phyloP scores from a whole-genome alignment of 2,329 filamentous ascomycete genomes.

The Amesomyces nigricolor region DNA sequence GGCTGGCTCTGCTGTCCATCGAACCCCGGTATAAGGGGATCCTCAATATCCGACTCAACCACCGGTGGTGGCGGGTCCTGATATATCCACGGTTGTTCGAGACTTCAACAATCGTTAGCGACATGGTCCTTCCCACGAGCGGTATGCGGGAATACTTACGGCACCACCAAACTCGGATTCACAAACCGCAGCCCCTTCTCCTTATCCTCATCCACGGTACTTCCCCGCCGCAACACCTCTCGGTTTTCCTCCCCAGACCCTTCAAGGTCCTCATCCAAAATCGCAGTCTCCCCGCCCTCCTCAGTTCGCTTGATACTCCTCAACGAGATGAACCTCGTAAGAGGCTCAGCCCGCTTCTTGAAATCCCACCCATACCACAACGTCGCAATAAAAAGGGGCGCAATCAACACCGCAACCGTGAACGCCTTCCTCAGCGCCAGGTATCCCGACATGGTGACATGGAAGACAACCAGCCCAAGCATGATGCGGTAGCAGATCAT shows the following conservation, averaged over 20 bases:
- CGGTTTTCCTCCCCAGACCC: slow-evolving; percentile 34
- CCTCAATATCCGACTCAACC: slow-evolving; percentile 14
- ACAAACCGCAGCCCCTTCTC: slow-evolving; percentile 67
- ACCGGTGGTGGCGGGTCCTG: slow-evolving; percentile 48
- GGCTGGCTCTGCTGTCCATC: neutral
- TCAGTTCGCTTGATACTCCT: slow-evolving; percentile 69
- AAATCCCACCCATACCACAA: slow-evolving; percentile 89
- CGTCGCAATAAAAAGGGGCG: slow-evolving; percentile 72
- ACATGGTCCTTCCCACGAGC: neutral
- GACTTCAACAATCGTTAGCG: slow-evolving; percentile 33
- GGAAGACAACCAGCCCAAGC: slow-evolving; percentile 79
- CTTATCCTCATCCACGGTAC: slow-evolving; percentile 65
- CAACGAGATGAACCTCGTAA: slow-evolving; percentile 89
- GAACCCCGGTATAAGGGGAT: neutral
- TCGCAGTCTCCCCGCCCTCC: slow-evolving; percentile 25
- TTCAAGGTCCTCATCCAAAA: slow-evolving; percentile 39
- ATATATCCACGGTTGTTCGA: slow-evolving; percentile 68
- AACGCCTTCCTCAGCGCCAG: slow-evolving; percentile 71
- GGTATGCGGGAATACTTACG: slow-evolving; percentile 44
- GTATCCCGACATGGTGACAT: slow-evolving; percentile 83
- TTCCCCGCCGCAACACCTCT: slow-evolving; percentile 46
- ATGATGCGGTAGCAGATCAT: slow-evolving; percentile 94
- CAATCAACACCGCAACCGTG: slow-evolving; percentile 63
- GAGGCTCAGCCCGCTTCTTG: slow-evolving; percentile 71
- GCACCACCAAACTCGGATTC: slow-evolving; percentile 66